Base-by-base conservation (phyloP, 768 basidiomycete genomes). In the Auricularia cornea region DNA sequence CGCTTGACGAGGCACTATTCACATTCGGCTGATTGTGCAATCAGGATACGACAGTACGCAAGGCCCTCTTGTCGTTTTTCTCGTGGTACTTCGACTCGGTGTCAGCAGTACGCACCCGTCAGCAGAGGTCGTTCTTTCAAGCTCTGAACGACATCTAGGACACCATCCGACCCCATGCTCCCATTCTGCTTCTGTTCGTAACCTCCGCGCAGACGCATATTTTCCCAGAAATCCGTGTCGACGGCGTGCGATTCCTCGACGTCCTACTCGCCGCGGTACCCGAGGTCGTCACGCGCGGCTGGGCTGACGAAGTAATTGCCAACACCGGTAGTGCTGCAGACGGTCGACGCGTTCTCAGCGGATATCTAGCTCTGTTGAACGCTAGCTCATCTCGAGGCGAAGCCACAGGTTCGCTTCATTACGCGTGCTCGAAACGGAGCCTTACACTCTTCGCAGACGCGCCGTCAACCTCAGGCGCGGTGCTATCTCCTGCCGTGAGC, bases 181-280 rank as follows among this genome's bases (percentile, higher is more conserved):
- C 90, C 1, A 69, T 86, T 0, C 78, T 98, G 4, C 78, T 98
- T 28, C 83, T 98, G 18, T 96, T 94, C 72, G 85, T 86, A 0
- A 87, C 91, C 5, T 96, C 94, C 11, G 92, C 93, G 0, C 89
- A 95, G 72, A 94, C 92, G 0, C 90, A 95, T 69, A 96, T 98
- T 57, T 97, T 94, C 72, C 94, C 94, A 26, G 93, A 96, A 73
- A 93, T 98, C 64, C 84, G 94, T 18, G 82, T 98, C 41, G 95
- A 98, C 70, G 92, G 93, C 3, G 80, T 96, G 61, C 85, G 87
- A 14, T 84, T 93, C 67, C 74, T 98, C 51, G 83, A 90, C 68
- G 71, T 95, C 28, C 80, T 93, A 44, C 79, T 97, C 3, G 84
- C 88, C 40, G 70, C 78, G 64, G 83, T 89, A 3, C 93, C 94